Evolutionary conservation across 2,329 filamentous ascomycete genomes (phyloP).

Genomic region (Bipolaris oryzae): DNA sequence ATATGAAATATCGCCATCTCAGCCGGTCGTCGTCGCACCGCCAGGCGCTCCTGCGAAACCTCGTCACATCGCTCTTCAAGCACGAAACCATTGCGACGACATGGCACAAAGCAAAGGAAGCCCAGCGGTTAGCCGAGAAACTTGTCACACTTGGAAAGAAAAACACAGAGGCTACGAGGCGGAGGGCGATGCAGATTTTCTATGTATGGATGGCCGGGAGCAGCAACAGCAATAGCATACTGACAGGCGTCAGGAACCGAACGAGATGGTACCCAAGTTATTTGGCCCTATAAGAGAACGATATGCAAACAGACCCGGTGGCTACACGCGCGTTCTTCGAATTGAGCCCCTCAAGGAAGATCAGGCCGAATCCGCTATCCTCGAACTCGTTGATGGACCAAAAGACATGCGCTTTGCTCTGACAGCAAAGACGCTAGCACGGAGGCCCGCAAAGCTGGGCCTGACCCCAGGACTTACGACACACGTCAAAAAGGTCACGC

Average conservation of each 20-base stretch:
- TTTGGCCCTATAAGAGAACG: constrained; percentile 82
- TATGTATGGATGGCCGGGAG: constrained; percentile 69
- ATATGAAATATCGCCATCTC: constrained; percentile 86
- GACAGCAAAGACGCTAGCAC: constrained; percentile 83
- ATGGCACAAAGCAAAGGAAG: constrained; percentile 96
- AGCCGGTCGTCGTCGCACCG: constrained; percentile 85
- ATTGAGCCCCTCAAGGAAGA: constrained; percentile 88
- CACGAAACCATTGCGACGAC: constrained; percentile 94
- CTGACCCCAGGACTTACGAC: constrained; percentile 73
- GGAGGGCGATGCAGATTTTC: constrained; percentile 79
- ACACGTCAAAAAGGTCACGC: constrained; percentile 85
- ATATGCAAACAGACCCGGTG: constrained; percentile 79
- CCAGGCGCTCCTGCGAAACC: constrained; percentile 89
- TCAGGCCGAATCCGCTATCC: constrained; percentile 86
- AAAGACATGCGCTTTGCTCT: constrained; percentile 94
- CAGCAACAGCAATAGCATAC: constrained; percentile 16
- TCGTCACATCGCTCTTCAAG: constrained; percentile 92
- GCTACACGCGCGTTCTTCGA: constrained; percentile 92
- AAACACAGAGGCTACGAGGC: constrained; percentile 81
- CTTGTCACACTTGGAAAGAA: constrained; percentile 92
- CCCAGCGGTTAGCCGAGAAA: constrained; percentile 91
- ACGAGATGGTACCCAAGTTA: constrained; percentile 78
- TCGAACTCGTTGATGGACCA: constrained; percentile 93
- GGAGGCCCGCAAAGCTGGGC: constrained; percentile 59
- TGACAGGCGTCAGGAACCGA: constrained; percentile 62